A percentile compares a stretch with the other conserved stretches of the same genome.
Conservation (phyloP, 768 basidiomycete species). For the Hericium alpestre region DNA sequence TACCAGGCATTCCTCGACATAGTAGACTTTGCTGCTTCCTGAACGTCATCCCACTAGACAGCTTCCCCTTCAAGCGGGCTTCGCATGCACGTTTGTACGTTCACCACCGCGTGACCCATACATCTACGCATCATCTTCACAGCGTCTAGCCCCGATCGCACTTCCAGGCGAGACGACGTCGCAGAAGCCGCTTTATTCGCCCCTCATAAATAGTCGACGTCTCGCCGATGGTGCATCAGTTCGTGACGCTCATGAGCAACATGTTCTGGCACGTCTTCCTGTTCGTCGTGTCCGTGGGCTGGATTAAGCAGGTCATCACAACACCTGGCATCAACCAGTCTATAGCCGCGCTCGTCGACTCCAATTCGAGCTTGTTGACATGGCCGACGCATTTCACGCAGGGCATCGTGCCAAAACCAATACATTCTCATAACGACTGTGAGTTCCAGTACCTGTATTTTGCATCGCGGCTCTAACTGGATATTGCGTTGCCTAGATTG, state of each 20-base stretch:
- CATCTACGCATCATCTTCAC: not conserved
- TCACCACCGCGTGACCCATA: not conserved
- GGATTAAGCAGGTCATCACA: not conserved
- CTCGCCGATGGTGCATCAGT: not conserved
- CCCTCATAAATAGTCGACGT: not conserved
- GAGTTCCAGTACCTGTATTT: not conserved
- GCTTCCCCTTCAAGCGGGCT: not conserved
- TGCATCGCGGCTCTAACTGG: not conserved
- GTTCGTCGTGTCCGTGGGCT: not conserved
- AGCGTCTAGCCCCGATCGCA: not conserved
- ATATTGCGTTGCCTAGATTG: conserved; percentile 27
- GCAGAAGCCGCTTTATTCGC: too few relatives aligned
- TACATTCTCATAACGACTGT: conserved; percentile 53
- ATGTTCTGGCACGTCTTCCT: not conserved
- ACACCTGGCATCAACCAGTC: not conserved
- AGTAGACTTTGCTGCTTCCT: too few relatives aligned
- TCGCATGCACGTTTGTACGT: not conserved
- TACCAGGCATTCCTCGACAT: too few relatives aligned
- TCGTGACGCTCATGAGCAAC: not conserved
- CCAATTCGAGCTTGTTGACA: conserved; percentile 28
- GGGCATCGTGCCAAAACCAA: conserved; percentile 33
- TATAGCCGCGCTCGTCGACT: conserved; percentile 16
- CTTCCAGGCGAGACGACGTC: too few relatives aligned
- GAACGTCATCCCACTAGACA: too few relatives aligned
- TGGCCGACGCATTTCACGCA: conserved; percentile 41